Evolutionary conservation across 2,329 filamentous ascomycete genomes (phyloP), one percentile per base, ranked within the genome.

Genomic region (Didymella arachidicola): DNA sequence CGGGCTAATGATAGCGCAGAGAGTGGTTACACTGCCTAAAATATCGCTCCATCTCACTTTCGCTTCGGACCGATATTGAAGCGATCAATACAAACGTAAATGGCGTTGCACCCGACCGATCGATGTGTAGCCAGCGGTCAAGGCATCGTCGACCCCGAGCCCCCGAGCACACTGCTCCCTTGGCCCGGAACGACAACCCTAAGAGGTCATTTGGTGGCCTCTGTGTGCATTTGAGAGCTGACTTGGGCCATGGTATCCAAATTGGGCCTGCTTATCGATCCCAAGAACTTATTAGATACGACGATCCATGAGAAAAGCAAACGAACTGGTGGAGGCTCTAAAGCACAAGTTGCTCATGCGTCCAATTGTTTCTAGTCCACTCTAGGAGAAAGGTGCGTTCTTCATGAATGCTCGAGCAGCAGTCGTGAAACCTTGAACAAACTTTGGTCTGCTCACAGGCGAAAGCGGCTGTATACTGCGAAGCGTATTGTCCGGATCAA

Each of bases 21-120:
- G 25, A 12, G 38, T 30, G 45, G 50, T 54, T 46, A 49, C 50
- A 59, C 56, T 38, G 26, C 45, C 34, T 18, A 7, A 29, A 45
- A 50, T 50, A 41, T 25, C 41, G 41, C 8, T 14, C 12, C 32
- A 34, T 50, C 44, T 50, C n/a, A 46, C 32, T 38, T 8, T 32
- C 7, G 14, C 7, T 42, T 54, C 46, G 41, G 46, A 34, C 50
- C 45, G 45, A 45, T 32, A 36, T 19, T 42, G 34, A 46, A 12
- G 34, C 32, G 27, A 42, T 22, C 16, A n/a, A 16, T 7, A n/a
- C 19, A 7, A 50, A 22, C 18, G n/a, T 29, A 18, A 36, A 22
- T 14, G 34, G 22, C 16, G 16, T 25, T 49, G 19, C 27, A 22
- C 12, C 18, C 36, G 11, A 42, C 34, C 26, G 29, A 22, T 46